A percentile compares a stretch with the other conserved stretches of the same genome.
Conservation (phyloP, 148 eudicot species). For the Fagopyrum tataricum region DNA sequence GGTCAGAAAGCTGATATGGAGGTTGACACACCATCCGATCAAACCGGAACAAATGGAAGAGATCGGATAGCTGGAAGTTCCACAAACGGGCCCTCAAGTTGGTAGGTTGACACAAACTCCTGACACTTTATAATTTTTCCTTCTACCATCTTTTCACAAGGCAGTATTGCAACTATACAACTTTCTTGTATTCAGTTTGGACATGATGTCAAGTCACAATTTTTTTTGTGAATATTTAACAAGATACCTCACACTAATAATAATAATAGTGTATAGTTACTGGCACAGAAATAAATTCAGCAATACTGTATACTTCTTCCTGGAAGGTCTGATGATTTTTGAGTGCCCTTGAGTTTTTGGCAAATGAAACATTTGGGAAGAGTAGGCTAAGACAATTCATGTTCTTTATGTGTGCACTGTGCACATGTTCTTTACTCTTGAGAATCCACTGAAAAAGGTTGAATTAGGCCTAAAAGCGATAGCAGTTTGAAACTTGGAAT, state of each 20-base stretch:
- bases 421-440: neutral
- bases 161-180: neutral
- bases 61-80: slow-evolving; percentile 25
- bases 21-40: slow-evolving; percentile 7
- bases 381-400: neutral
- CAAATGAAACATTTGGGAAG: neutral
- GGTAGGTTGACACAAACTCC: slow-evolving; percentile 28
- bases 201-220: neutral
- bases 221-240: neutral
- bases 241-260: no score
- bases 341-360: neutral
- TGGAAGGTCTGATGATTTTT: neutral
- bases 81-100: slow-evolving; percentile 45
- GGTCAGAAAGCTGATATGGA: slow-evolving; percentile 11
- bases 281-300: no score
- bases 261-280: no score
- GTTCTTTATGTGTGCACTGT: no score
- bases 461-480: no score
- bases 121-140: neutral
- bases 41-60: slow-evolving; percentile 23
- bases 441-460: neutral
- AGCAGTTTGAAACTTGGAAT: no score
- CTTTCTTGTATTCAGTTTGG: neutral
- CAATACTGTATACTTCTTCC: neutral
- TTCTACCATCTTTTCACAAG: neutral